phyloP scores from a whole-genome alignment of 2,329 filamentous ascomycete species.

The Hypocreales sp. region DNA sequence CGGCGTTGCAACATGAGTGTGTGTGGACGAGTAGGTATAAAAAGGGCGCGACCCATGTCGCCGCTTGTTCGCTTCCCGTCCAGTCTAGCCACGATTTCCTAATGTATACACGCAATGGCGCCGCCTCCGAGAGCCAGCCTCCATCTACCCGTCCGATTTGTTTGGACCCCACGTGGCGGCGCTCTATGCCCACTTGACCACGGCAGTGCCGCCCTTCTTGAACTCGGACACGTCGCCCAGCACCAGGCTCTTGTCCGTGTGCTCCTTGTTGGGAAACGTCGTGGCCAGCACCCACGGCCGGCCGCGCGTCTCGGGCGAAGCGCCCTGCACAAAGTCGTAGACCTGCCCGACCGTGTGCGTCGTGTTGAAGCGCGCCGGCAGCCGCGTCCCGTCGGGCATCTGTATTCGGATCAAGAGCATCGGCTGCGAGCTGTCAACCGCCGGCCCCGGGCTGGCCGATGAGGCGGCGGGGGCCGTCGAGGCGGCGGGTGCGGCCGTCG shows the following conservation, averaged over 20 bases:
- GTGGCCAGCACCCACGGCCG: conserved; percentile 65
- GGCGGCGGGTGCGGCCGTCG: conserved; percentile 17
- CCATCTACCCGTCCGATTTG: no score
- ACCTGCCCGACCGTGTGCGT: conserved; percentile 64
- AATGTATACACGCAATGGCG: no score
- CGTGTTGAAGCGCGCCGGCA: conserved; percentile 71
- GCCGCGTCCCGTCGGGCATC: conserved; percentile 59
- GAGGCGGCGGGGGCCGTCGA: conserved; percentile 19
- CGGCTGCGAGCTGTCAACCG: conserved; percentile 50
- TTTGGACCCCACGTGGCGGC: no score
- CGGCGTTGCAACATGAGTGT: no score
- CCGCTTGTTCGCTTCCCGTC: no score
- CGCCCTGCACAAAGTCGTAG: conserved; percentile 57
- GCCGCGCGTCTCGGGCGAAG: conserved; percentile 37
- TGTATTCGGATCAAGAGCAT: conserved; percentile 60
- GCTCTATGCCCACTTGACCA: conserved; percentile 47
- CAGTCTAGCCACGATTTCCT: no score
- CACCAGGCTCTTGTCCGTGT: conserved; percentile 48
- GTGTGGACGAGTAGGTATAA: background rate
- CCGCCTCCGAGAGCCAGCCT: no score
- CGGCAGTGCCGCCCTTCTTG: conserved; percentile 48
- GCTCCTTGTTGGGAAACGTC: conserved; percentile 70
- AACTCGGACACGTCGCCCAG: conserved; percentile 48
- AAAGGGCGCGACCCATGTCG: background rate
- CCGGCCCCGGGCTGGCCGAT: conserved; percentile 14